Evolutionary conservation across 164 flowering plant genomes (phyloP).

Genomic region (Umbilicus rupestris): DNA sequence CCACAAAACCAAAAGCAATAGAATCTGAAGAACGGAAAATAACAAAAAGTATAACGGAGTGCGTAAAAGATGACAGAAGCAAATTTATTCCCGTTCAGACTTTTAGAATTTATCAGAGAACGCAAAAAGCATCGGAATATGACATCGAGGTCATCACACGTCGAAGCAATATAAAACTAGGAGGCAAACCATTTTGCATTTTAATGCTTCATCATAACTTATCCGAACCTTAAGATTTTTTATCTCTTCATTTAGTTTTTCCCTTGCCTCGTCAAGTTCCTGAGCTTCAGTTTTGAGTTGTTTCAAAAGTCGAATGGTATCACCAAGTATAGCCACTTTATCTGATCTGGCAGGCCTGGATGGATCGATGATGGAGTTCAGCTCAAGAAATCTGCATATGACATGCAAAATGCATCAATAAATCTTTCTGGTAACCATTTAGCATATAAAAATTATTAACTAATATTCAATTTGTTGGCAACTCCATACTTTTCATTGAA

Average conservation of each 20-base stretch:
- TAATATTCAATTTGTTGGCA: neutral
- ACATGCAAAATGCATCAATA: neutral
- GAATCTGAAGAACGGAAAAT: neutral
- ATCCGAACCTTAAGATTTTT: slow-evolving; percentile 37
- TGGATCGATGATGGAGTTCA: slow-evolving; percentile 46
- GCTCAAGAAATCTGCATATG: slow-evolving; percentile 36
- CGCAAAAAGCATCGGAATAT: neutral
- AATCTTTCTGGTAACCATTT: neutral
- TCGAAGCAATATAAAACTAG: neutral
- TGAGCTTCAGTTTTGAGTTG: slow-evolving; percentile 39
- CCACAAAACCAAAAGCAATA: neutral
- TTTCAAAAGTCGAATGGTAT: slow-evolving; percentile 39
- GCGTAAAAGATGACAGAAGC: neutral
- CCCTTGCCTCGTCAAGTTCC: slow-evolving; percentile 44
- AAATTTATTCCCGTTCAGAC: neutral
- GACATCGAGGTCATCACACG: neutral
- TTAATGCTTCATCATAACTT: neutral
- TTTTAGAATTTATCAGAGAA: neutral
- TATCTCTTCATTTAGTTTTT: slow-evolving; percentile 37
- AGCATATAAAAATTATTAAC: neutral
- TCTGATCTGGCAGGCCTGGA: slow-evolving; percentile 41
- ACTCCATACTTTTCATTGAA: slow-evolving; percentile 3
- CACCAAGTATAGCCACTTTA: slow-evolving; percentile 37
- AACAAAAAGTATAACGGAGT: neutral
- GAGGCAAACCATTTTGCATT: neutral